Evolutionary conservation across 2,329 filamentous ascomycete genomes (phyloP).

Genomic region (Clonostachys solani): DNA sequence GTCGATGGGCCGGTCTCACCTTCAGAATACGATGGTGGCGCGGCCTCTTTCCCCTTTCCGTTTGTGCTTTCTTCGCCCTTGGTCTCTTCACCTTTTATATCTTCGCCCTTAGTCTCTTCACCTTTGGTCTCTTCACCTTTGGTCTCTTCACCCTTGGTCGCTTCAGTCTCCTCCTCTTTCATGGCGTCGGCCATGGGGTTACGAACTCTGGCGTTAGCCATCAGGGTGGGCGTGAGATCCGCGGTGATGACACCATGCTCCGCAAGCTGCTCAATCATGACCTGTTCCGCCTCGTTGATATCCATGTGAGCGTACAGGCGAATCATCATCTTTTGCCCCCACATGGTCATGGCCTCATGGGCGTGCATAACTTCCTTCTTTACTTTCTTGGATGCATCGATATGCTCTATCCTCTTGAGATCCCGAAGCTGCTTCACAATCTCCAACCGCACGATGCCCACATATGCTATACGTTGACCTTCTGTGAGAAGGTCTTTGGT

Average conservation of each 20-base stretch:
- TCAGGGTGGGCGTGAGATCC: conserved; percentile 81
- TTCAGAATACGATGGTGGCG: not conserved
- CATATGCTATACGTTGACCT: conserved; percentile 92
- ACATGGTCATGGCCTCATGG: conserved; percentile 83
- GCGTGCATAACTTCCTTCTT: conserved; percentile 70
- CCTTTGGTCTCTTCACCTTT: not conserved
- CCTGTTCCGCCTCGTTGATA: conserved; percentile 82
- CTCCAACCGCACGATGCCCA: conserved; percentile 80
- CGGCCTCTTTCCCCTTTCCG: not conserved
- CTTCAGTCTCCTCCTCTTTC: not conserved
- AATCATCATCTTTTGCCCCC: conserved; percentile 98
- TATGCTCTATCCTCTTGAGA: conserved; percentile 22
- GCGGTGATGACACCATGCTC: conserved; percentile 84
- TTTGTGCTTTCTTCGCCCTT: not conserved
- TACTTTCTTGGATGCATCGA: conserved; percentile 54
- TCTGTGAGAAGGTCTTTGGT: conserved; percentile 95
- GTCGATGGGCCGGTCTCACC: not conserved
- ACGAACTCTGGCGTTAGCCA: conserved; percentile 87
- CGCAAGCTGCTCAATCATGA: conserved; percentile 97
- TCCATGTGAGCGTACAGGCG: conserved; percentile 95
- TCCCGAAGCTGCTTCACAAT: conserved; percentile 65
- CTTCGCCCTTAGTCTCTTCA: conserved; percentile 2
- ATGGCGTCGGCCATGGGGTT: conserved; percentile 72
- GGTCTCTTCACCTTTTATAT: conserved; percentile 2
- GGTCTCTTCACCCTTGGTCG: not conserved